Percentiles rank a stretch among this genome's conserved stretches.
phyloP scores from a whole-genome alignment of 2,329 filamentous ascomycete species.

The Aspergillus jensenii region DNA sequence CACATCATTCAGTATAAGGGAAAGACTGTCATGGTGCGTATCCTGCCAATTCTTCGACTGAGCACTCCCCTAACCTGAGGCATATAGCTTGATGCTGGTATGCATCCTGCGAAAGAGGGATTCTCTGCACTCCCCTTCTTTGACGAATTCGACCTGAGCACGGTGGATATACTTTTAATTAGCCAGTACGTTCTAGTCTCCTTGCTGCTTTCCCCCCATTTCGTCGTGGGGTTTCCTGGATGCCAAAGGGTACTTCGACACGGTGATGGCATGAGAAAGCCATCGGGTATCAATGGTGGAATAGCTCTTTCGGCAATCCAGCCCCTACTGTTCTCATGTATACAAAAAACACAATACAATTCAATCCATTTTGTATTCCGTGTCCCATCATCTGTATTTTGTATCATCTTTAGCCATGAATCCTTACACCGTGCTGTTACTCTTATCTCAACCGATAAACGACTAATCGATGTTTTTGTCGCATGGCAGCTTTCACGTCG shows the following conservation, averaged over 20 bases:
- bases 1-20: constrained; percentile 99
- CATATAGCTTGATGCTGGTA: constrained; percentile 87
- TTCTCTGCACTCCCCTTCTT: constrained; percentile 94
- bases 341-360: constrained; percentile 39
- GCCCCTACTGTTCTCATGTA: constrained; percentile 27
- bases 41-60: neutral
- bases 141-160: constrained; percentile 96
- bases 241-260: constrained; percentile 4
- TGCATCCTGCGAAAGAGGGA: constrained; percentile 94
- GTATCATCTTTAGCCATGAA: constrained; percentile 13
- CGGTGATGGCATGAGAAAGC: neutral
- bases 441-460: constrained; percentile 6
- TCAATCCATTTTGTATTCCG: constrained; percentile 20
- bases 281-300: constrained; percentile 4
- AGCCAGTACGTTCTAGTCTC: constrained; percentile 80
- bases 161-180: constrained; percentile 93
- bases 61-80: constrained; percentile 13
- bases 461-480: constrained; percentile 27
- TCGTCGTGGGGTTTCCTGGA: neutral
- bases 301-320: constrained; percentile 5
- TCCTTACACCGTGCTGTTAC: constrained; percentile 1
- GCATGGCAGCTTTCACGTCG: constrained; percentile 88
- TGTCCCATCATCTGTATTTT: constrained; percentile 19
- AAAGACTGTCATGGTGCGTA: constrained; percentile 92
- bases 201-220: constrained; percentile 13